A percentile compares a stretch with the other conserved stretches of the same genome.
These are phyloP conservation scores for Globisporangium apiculatum DNA, from an alignment of 352 stramenopile genomes.

Conservation along the genomic window DNA sequence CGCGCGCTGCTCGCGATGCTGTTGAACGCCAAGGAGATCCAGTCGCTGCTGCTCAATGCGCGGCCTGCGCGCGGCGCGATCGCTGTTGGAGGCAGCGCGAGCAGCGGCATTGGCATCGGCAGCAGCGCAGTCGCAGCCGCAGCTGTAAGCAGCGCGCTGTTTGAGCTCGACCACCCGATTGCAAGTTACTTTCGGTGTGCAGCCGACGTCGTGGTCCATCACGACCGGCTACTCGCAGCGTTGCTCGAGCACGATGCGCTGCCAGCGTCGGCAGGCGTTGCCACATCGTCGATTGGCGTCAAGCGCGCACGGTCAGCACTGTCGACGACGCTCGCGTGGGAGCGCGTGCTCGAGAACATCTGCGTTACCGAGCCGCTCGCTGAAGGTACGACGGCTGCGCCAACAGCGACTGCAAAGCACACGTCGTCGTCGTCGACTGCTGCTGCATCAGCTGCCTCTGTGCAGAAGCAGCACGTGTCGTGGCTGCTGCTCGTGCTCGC, in stretches of 20 bases:
- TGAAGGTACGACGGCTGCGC: conserved; percentile 2
- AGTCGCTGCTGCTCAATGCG: conserved; percentile 31
- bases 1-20: conserved; percentile 31
- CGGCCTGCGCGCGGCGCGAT: conserved; percentile 12
- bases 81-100: not conserved
- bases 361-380: conserved; percentile 21
- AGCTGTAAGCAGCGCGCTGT: conserved; percentile 4
- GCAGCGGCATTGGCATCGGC: not conserved
- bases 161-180: conserved; percentile 37
- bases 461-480: conserved; percentile 28
- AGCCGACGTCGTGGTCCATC: conserved; percentile 48
- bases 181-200: conserved; percentile 37
- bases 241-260: conserved; percentile 7
- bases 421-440: not conserved
- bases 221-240: conserved; percentile 38
- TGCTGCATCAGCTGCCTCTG: not conserved
- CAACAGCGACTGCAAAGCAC: not conserved
- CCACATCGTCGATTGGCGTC: not conserved
- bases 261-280: not conserved
- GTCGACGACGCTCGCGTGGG: conserved; percentile 29
- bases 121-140: not conserved
- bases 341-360: conserved; percentile 35
- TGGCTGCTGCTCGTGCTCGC: conserved; percentile 45
- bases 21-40: conserved; percentile 35
- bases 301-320: conserved; percentile 14